phyloP scores from a whole-genome alignment of 495 filamentous ascomycete species.

The Penicillium ochrochloron region DNA sequence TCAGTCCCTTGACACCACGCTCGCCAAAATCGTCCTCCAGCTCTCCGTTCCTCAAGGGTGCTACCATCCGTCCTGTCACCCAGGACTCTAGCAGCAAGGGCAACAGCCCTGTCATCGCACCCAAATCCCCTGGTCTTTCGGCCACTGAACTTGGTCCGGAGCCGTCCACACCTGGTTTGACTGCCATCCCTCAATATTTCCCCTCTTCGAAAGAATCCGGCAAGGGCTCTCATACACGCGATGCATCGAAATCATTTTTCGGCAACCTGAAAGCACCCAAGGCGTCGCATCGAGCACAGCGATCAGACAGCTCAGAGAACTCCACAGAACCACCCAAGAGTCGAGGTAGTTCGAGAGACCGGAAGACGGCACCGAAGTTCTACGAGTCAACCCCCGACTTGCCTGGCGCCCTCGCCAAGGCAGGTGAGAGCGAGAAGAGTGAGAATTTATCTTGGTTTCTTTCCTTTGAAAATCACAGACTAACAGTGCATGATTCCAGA shows the following conservation, averaged over 20 bases:
- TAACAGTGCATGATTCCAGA: slow-evolving; percentile 24
- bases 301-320: slow-evolving; percentile 47
- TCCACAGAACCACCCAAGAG: slow-evolving; percentile 49
- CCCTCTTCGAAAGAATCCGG: slow-evolving; percentile 53
- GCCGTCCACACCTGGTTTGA: slow-evolving; percentile 52
- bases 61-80: slow-evolving; percentile 52
- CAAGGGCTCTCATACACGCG: slow-evolving; percentile 51
- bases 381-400: slow-evolving; percentile 53
- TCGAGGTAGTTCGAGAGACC: slow-evolving; percentile 49
- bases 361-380: slow-evolving; percentile 40
- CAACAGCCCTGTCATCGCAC: slow-evolving; percentile 40
- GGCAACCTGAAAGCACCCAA: slow-evolving; percentile 60
- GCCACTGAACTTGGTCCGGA: slow-evolving; percentile 39
- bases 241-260: slow-evolving; percentile 61
- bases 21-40: slow-evolving; percentile 50
- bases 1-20: slow-evolving; percentile 48
- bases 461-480: slow-evolving; percentile 6
- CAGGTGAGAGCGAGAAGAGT: slow-evolving; percentile 41
- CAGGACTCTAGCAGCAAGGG: slow-evolving; percentile 43
- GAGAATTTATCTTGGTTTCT: slow-evolving; percentile 13
- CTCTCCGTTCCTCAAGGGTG: slow-evolving; percentile 47
- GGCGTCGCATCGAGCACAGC: slow-evolving; percentile 50
- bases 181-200: slow-evolving; percentile 59
- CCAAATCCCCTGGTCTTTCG: slow-evolving; percentile 32
- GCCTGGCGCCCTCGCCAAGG: slow-evolving; percentile 33